Conservation (phyloP, 352 stramenopile genomes). For the Globisporangium emineosum region DNA sequence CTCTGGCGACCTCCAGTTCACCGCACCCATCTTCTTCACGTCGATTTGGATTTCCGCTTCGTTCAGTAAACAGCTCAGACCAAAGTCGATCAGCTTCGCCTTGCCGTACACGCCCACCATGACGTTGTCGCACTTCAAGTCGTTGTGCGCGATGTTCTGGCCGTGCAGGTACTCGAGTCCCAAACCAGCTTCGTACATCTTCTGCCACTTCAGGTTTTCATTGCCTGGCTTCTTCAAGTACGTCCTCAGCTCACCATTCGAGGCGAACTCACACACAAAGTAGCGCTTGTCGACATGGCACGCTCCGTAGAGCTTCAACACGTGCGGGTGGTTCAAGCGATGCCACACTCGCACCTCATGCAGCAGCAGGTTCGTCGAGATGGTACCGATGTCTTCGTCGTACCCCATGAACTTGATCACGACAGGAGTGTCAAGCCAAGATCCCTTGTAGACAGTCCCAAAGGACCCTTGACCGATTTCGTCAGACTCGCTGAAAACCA, state of each 20-base stretch:
- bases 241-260: neutral
- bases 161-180: no score
- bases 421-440: neutral
- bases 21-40: slow-evolving; percentile 37
- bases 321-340: no score
- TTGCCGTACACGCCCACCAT: no score
- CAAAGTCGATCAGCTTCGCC: no score
- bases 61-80: slow-evolving; percentile 6
- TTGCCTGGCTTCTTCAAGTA: neutral
- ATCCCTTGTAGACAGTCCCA: neutral
- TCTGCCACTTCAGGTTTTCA: neutral
- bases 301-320: no score
- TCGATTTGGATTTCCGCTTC: neutral
- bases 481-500: neutral
- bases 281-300: no score
- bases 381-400: neutral
- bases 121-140: no score
- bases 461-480: neutral
- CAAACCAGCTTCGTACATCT: no score
- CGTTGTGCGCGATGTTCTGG: no score
- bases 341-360: slow-evolving; percentile 1
- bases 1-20: neutral
- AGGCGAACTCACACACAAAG: no score
- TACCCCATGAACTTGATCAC: slow-evolving; percentile 4
- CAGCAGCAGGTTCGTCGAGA: neutral